Evolutionary conservation across 495 filamentous ascomycete species (phyloP).

Genomic region (Venustampulla echinocandica): DNA sequence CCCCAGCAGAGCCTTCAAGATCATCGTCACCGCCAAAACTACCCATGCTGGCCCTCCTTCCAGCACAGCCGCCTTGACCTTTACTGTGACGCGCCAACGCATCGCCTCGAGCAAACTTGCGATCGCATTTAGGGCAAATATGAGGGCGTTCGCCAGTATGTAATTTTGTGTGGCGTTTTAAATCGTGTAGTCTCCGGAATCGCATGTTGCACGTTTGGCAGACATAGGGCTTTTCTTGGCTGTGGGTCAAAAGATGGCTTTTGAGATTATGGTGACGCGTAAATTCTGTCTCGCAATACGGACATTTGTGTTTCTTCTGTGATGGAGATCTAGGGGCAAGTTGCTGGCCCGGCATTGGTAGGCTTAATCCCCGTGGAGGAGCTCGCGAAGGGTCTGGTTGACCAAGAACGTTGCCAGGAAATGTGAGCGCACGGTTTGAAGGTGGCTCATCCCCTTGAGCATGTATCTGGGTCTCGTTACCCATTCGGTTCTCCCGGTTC

Average conservation of each 20-base stretch:
- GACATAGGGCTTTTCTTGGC: slow-evolving; percentile 94
- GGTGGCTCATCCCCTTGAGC: slow-evolving; percentile 24
- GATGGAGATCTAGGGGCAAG: slow-evolving; percentile 58
- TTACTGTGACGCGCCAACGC: slow-evolving; percentile 92
- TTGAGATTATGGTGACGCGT: slow-evolving; percentile 99
- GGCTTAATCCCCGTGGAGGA: slow-evolving; percentile 60
- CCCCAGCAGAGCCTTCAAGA: slow-evolving; percentile 39
- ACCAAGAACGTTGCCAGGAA: slow-evolving; percentile 21
- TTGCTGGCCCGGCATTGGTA: slow-evolving; percentile 59
- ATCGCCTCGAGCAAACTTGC: slow-evolving; percentile 91
- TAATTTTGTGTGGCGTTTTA: slow-evolving; percentile 92
- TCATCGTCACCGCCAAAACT: slow-evolving; percentile 78
- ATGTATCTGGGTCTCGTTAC: slow-evolving; percentile 20
- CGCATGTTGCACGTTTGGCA: slow-evolving; percentile 83
- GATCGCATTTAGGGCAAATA: slow-evolving; percentile 85
- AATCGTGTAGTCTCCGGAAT: slow-evolving; percentile 86
- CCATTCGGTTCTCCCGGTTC: slow-evolving; percentile 12
- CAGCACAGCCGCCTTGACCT: slow-evolving; percentile 91
- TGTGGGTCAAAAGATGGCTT: slow-evolving; percentile 94
- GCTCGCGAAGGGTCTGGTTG: slow-evolving; percentile 26
- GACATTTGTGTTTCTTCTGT: slow-evolving; percentile 88
- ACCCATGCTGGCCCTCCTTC: slow-evolving; percentile 76
- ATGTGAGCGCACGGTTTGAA: slow-evolving; percentile 30
- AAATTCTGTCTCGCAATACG: slow-evolving; percentile 92
- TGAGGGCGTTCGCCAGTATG: slow-evolving; percentile 96